Conservation (phyloP, 2,329 filamentous ascomycete genomes). For the Cordyceps militaris region DNA sequence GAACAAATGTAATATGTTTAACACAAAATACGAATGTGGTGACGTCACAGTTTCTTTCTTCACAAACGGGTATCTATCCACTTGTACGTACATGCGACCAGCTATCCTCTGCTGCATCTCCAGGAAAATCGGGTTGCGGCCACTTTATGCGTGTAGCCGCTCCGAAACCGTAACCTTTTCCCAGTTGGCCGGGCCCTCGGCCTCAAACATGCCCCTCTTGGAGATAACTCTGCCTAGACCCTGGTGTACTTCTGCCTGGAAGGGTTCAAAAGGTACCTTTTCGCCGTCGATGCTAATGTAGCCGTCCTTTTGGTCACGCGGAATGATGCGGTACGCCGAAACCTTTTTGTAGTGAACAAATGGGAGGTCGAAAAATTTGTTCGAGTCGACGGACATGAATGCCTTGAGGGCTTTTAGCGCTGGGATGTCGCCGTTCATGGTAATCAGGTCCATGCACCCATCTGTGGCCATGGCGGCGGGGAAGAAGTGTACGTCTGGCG, state of each 20-base stretch:
- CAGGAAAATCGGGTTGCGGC: neutral
- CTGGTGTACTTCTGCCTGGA: slow-evolving; percentile 83
- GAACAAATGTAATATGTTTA: neutral
- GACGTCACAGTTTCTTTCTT: neutral
- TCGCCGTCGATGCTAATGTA: slow-evolving; percentile 96
- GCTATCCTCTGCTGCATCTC: neutral
- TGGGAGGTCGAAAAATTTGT: slow-evolving; percentile 71
- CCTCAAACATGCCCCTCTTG: slow-evolving; percentile 67
- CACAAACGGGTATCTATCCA: slow-evolving; percentile 2
- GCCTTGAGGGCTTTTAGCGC: slow-evolving; percentile 60
- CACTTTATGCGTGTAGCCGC: slow-evolving; percentile 21
- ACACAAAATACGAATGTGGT: neutral
- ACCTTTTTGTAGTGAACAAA: slow-evolving; percentile 79
- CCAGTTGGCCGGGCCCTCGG: slow-evolving; percentile 46
- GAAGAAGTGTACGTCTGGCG: slow-evolving; percentile 82
- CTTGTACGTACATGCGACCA: too few relatives aligned
- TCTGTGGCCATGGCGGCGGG: slow-evolving; percentile 74
- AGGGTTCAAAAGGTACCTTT: slow-evolving; percentile 74
- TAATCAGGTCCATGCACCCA: slow-evolving; percentile 78
- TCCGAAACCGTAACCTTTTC: slow-evolving; percentile 32
- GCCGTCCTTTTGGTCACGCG: slow-evolving; percentile 62
- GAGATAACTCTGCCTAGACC: slow-evolving; percentile 81
- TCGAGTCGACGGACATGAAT: slow-evolving; percentile 63
- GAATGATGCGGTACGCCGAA: slow-evolving; percentile 77
- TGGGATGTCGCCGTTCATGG: slow-evolving; percentile 68